Conservation (phyloP, 192 early-diverging fungal species). For the Borealophlyctis nickersoniae region DNA sequence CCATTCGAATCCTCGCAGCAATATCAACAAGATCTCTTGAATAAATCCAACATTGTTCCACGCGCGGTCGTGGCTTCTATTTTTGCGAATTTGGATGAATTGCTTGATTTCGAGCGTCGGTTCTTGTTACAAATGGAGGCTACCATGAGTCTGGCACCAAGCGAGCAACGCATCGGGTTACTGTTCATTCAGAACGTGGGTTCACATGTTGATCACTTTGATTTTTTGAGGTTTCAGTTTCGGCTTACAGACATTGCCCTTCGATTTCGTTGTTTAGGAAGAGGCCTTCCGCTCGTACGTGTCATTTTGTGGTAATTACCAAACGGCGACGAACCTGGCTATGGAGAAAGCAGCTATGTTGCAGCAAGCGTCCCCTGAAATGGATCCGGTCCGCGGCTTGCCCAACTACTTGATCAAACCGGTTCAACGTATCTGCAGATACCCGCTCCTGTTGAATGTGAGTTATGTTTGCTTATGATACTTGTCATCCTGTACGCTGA, state of each 20-base stretch:
- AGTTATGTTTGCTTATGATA: slow-evolving; percentile 14
- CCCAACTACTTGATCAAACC: slow-evolving; percentile 95
- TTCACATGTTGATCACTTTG: slow-evolving; percentile 62
- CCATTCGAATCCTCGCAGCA: slow-evolving; percentile 19
- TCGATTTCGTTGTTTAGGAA: slow-evolving; percentile 24
- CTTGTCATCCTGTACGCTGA: slow-evolving; percentile 26
- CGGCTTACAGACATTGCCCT: background rate
- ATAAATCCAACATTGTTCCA: slow-evolving; percentile 63
- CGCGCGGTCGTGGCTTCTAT: slow-evolving; percentile 77
- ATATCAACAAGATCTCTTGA: slow-evolving; percentile 36
- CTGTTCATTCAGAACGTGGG: slow-evolving; percentile 75
- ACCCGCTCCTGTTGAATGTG: slow-evolving; percentile 83
- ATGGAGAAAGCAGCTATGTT: slow-evolving; percentile 32
- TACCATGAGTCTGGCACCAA: slow-evolving; percentile 55
- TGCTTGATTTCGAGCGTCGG: slow-evolving; percentile 95
- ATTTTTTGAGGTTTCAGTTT: slow-evolving; percentile 4
- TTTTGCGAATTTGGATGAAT: slow-evolving; percentile 88
- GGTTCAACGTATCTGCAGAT: slow-evolving; percentile 96
- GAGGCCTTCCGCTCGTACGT: slow-evolving; percentile 66
- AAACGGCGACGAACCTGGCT: slow-evolving; percentile 40
- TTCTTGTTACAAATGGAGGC: slow-evolving; percentile 90
- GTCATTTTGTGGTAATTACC: slow-evolving; percentile 91
- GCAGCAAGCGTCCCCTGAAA: slow-evolving; percentile 54
- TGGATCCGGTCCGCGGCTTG: slow-evolving; percentile 85
- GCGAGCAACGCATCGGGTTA: slow-evolving; percentile 86